phyloP scores from a whole-genome alignment of 2,329 filamentous ascomycete species.

The Myriangium duriaei region DNA sequence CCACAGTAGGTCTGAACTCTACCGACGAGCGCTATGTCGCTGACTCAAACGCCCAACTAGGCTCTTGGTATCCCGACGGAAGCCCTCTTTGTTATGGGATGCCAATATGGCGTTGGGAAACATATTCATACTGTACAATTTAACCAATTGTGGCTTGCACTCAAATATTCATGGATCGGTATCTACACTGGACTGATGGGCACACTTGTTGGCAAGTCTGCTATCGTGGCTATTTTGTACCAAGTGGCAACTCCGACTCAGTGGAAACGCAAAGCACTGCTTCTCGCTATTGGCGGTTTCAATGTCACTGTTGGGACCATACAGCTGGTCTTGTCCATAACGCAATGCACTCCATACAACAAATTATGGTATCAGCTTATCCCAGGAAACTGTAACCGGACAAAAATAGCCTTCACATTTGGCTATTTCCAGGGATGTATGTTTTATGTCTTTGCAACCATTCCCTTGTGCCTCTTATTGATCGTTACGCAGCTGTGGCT shows the following conservation, averaged over 20 bases:
- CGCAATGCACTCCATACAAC: conserved; percentile 7
- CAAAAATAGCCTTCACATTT: conserved; percentile 4
- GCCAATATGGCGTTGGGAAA: conserved; percentile 3
- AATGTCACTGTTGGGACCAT: conserved; percentile 1
- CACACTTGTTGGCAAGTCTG: conserved; percentile 6
- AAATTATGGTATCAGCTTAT: conserved; percentile 5
- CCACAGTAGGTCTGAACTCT: conserved; percentile 2
- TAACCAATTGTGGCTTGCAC: conserved; percentile 1
- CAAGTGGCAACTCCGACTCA: conserved; percentile 7
- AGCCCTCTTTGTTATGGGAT: conserved; percentile 7
- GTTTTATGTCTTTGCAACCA: background rate
- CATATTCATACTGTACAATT: background rate
- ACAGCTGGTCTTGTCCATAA: conserved; percentile 5
- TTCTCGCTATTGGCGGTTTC: conserved; percentile 1
- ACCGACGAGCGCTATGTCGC: too few relatives aligned
- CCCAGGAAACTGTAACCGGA: conserved; percentile 7
- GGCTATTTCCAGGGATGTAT: conserved; percentile 7
- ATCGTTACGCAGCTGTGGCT: conserved; percentile 1
- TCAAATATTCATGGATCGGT: conserved; percentile 8
- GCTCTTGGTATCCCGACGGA: background rate
- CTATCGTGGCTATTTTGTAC: conserved; percentile 3
- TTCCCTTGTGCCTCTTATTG: background rate
- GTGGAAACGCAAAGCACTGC: conserved; percentile 6
- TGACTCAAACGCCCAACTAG: too few relatives aligned
- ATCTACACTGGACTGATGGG: conserved; percentile 4